Evolutionary conservation across 768 basidiomycete genomes (phyloP), one percentile per base, ranked within the genome.

Genomic region (Leccinellum albellum): DNA sequence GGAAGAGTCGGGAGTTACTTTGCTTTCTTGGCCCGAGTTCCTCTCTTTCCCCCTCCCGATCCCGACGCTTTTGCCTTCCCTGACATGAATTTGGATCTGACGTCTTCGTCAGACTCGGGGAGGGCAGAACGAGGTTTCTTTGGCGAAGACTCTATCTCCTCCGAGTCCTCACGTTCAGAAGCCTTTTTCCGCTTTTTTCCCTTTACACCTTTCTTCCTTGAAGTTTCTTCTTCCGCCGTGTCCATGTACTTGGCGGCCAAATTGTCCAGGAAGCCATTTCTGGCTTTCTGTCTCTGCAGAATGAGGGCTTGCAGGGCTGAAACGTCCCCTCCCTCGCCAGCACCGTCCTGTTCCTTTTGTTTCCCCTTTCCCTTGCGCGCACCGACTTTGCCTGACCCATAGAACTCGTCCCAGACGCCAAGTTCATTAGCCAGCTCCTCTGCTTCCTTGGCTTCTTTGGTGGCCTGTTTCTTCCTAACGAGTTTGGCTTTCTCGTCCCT

Each of bases 381-480:
- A 7, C 83, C 82, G 2, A 78, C 70, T 72, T 87, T 89, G 4
- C 89, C 91, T 60, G 78, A 84, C 5, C 89, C 91, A 66, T 90
- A 93, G 64, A 94, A 94, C 63, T 94, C 91, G 55, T 97, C 94
- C 92, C 93, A 95, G 10, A 97, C 89, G 3, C 94, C 94, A 15
- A 98, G 73, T 60, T 92, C 91, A 62, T 85, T 91, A 6, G 94
- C 94, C 42, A 87, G 74, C 20, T 82, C 78, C 71, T 92, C 94
- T 4, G 94, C 94, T 64, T 96, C 92, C 54, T 76, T 75, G 2
- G 91, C 91, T 70, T 95, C 94, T 69, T 86, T 88, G 59, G 85
- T 78, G 2, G 85, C 82, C 64, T 83, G 81, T 71, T 89, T 91
- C 75, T 79, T 81, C 45, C 94, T 80, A 20, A 85, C 81, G 61